Evolutionary conservation across 371 early-diverging fungal species (phyloP).

Genomic region (Funneliformis caledonium): DNA sequence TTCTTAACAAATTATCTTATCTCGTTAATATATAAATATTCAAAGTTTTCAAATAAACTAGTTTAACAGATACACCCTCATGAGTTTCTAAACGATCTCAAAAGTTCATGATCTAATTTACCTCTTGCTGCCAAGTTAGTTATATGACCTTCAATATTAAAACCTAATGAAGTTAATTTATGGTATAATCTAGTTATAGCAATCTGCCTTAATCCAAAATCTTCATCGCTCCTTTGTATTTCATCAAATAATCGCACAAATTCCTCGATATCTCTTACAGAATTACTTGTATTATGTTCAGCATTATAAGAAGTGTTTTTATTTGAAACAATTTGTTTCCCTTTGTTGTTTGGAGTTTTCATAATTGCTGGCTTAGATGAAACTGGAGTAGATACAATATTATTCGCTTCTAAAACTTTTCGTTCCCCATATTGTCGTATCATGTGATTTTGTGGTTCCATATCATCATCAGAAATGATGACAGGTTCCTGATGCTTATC

Average conservation of each 20-base stretch:
- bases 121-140: not conserved
- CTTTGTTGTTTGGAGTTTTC: not conserved
- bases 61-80: too few relatives aligned
- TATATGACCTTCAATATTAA: not conserved
- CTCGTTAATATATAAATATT: too few relatives aligned
- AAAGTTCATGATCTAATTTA: not conserved
- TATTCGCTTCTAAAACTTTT: not conserved
- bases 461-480: not conserved
- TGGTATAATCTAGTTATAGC: not conserved
- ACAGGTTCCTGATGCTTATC: not conserved
- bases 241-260: constrained; percentile 2
- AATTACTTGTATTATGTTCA: too few relatives aligned
- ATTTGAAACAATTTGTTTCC: not conserved
- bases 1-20: too few relatives aligned
- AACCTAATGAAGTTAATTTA: not conserved
- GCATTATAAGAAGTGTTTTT: not conserved
- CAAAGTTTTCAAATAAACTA: too few relatives aligned
- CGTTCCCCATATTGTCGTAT: not conserved
- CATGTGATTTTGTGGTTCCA: not conserved
- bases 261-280: not conserved
- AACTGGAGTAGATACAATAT: too few relatives aligned
- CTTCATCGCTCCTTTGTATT: constrained; percentile 4
- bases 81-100: not conserved
- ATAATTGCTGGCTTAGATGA: not conserved
- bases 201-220: not conserved